Evolutionary conservation across 495 filamentous ascomycete genomes (phyloP).

Genomic region (Friedmanniomyces simplex): DNA sequence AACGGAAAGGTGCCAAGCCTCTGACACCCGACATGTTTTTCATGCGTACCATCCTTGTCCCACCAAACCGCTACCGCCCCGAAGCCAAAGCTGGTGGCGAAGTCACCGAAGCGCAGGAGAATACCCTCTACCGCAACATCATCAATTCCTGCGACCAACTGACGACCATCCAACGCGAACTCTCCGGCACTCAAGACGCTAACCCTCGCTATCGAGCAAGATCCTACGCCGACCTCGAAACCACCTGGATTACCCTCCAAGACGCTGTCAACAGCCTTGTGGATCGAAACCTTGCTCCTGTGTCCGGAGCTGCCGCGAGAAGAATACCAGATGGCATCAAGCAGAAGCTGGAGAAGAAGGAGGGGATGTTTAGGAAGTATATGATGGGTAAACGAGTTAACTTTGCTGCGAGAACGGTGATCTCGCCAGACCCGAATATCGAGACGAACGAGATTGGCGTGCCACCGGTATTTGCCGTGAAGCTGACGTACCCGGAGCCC

Average conservation of each 20-base stretch:
- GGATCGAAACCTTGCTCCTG: conserved; percentile 72
- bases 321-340: conserved; percentile 81
- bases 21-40: conserved; percentile 87
- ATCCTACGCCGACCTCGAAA: conserved; percentile 52
- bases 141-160: conserved; percentile 59
- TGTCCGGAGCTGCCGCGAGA: conserved; percentile 60
- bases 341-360: conserved; percentile 96
- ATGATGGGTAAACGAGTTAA: conserved; percentile 99
- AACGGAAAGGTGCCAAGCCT: conserved; percentile 34
- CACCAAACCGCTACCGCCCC: conserved; percentile 86
- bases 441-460: conserved; percentile 99
- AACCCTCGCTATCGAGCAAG: conserved; percentile 36
- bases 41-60: conserved; percentile 69
- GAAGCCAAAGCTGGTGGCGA: conserved; percentile 69
- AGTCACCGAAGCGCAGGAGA: conserved; percentile 76
- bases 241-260: conserved; percentile 71
- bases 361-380: conserved; percentile 95
- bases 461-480: conserved; percentile 89
- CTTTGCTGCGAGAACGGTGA: conserved; percentile 93
- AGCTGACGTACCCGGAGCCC: conserved; percentile 92
- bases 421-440: conserved; percentile 96
- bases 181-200: conserved; percentile 40
- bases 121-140: conserved; percentile 71
- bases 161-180: conserved; percentile 63
- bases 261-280: conserved; percentile 83